phyloP scores from a whole-genome alignment of 257 asterid species.

The Scutellaria barbata region DNA sequence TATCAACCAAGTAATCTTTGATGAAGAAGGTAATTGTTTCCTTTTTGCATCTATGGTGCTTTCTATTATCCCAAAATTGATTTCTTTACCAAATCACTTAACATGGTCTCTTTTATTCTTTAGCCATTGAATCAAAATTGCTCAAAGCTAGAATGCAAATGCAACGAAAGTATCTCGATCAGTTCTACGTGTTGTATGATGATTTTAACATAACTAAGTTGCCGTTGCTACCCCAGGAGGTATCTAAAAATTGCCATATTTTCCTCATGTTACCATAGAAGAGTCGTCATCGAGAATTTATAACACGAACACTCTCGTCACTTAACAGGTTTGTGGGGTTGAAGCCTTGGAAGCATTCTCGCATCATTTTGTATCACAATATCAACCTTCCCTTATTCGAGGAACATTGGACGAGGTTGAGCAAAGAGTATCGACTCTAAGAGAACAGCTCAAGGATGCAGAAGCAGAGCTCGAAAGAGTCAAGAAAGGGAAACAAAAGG shows the following conservation, averaged over 20 bases:
- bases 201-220: conserved; percentile 89
- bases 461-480: conserved; percentile 69
- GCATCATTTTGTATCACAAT: conserved; percentile 55
- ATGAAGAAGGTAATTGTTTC: conserved; percentile 78
- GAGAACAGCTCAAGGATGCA: conserved; percentile 59
- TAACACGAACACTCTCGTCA: not conserved
- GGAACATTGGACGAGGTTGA: conserved; percentile 75
- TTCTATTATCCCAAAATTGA: conserved; percentile 11
- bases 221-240: conserved; percentile 98
- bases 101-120: conserved; percentile 30
- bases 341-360: conserved; percentile 81
- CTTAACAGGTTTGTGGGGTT: conserved; percentile 74
- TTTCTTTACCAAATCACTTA: conserved; percentile 11
- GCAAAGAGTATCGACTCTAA: conserved; percentile 60
- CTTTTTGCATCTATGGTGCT: not conserved
- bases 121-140: conserved; percentile 83
- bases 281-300: not conserved
- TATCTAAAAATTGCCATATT: conserved; percentile 22
- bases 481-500: conserved; percentile 75
- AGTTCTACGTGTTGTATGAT: conserved; percentile 85
- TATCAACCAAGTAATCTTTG: conserved; percentile 92
- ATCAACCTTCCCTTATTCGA: conserved; percentile 58
- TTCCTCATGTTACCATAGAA: too few relatives aligned
- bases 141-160: conserved; percentile 89
- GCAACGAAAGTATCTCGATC: conserved; percentile 97